Conservation (phyloP, 129 eudicot species). For the Arctium lappa region DNA sequence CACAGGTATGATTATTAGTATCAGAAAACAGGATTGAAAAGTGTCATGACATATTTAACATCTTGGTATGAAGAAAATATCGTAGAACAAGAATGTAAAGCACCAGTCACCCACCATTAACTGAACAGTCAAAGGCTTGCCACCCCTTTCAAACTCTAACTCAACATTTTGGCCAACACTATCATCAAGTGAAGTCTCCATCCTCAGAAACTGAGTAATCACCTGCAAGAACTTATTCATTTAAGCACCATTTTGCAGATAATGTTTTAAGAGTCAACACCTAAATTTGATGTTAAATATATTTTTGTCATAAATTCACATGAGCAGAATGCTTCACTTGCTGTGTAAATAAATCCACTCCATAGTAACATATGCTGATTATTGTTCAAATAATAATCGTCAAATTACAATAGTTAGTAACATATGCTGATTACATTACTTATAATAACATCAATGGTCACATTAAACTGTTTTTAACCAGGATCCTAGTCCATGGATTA, state of each 20-base stretch:
- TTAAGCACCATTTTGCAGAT: not conserved
- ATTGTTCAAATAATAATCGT: not conserved
- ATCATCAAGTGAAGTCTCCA: conserved; percentile 88
- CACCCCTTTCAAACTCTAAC: conserved; percentile 92
- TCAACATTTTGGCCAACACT: conserved; percentile 65
- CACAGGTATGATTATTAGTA: not conserved
- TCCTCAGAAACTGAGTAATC: conserved; percentile 75
- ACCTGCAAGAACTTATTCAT: conserved; percentile 51
- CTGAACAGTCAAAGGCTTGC: conserved; percentile 63
- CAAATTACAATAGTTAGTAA: not conserved
- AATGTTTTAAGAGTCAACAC: conserved; percentile 9
- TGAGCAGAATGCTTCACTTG: conserved; percentile 3
- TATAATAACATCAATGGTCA: not conserved
- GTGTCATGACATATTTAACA: conserved; percentile 3
- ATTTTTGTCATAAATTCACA: not conserved
- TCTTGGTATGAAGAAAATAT: not conserved
- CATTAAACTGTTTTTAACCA: conserved; percentile 2
- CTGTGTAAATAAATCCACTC: not conserved
- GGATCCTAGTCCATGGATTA: not conserved
- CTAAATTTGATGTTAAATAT: not conserved
- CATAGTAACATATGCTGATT: not conserved
- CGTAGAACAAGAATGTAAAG: conserved; percentile 4
- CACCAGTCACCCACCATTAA: conserved; percentile 28
- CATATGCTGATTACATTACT: not conserved
- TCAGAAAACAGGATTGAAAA: not conserved